Evolutionary conservation across 75 land plant genomes (phyloP).

Genomic region (Selaginella moellendorffii): DNA sequence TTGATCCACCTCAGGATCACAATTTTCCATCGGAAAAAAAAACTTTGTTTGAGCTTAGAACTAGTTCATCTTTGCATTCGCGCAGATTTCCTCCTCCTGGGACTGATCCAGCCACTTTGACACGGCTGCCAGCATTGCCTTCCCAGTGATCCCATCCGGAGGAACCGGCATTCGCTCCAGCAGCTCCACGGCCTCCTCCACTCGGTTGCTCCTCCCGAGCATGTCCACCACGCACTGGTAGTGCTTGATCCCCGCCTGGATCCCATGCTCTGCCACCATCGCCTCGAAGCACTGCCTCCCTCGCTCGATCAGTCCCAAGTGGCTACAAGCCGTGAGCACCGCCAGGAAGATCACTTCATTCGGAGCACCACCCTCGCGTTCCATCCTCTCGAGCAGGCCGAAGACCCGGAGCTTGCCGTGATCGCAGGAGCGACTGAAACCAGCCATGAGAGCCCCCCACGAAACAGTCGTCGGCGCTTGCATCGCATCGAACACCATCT

Average conservation of each 20-base stretch:
- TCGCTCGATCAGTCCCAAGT: slow-evolving; percentile 14
- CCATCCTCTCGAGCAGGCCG: background rate
- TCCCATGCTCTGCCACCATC: slow-evolving; percentile 12
- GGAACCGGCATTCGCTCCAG: background rate
- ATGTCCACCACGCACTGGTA: slow-evolving; percentile 19
- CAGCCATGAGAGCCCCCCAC: background rate
- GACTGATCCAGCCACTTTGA: too few species aligned
- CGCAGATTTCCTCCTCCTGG: too few species aligned
- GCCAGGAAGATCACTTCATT: slow-evolving; percentile 13
- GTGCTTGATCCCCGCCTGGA: slow-evolving; percentile 11
- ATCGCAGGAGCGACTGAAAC: background rate
- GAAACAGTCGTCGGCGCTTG: background rate
- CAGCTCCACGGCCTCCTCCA: background rate
- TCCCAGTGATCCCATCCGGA: too few species aligned
- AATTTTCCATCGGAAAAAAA: too few species aligned
- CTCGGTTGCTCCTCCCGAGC: slow-evolving; percentile 7
- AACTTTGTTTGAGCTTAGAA: too few species aligned
- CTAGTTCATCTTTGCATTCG: too few species aligned
- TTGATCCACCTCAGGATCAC: too few species aligned
- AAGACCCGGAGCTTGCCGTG: background rate
- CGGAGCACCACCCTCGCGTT: slow-evolving; percentile 7
- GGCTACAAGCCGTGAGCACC: slow-evolving; percentile 19
- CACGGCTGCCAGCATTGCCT: too few species aligned
- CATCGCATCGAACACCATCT: background rate
- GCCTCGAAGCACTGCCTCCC: slow-evolving; percentile 12